Evolutionary conservation across 805 yeast species (phyloP), one percentile per base, ranked within the genome.

Genomic region (Isabelozyma heimii): DNA sequence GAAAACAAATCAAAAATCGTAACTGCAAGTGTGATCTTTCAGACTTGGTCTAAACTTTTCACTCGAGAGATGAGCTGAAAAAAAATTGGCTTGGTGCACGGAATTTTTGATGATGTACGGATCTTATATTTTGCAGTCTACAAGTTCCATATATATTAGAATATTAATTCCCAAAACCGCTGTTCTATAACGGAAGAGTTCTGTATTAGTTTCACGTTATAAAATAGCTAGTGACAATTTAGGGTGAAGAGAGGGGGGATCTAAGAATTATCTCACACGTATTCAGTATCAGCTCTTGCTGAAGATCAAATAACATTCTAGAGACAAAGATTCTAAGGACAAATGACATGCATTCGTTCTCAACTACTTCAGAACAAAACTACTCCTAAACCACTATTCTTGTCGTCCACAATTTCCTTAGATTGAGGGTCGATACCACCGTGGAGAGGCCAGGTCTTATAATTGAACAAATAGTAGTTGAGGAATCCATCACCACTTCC

Each of bases 401-500:
- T 72, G 24, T 78, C 79, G 13, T 69, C 62, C 45, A 81, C 82
- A 33, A 81, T 72, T 46, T 78, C 78, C 43, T 82, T 81, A 2
- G 78, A 69, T 42, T 79, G 73, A 9, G 74, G 67, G 50, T 81
- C 83, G 24, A 89, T 69, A 6, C 99, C 99, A 35, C 97, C 97
- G 49, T 75, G 70, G 41, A 94, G 80, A 3, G 90, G 91, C 68
- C 82, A 82, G 4, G 96, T 85, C 62, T 77, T 84, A 75, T 91
- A 94, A 68, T 94, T 94, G 79, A 94, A 94, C 54, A 94, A 72
- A 64, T 94, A 94, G 68, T 87, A 94, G 68, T 94, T 88, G 62
- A 94, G 77, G 61, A 81, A 80, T 0, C 99, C 99, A 66, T 92
- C 98, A 41, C 99, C 99, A 44, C 83, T 81, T 33, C 97, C 97